Evolutionary conservation across 805 yeast species (phyloP).

Genomic region (Kodamaea neixiangensis): DNA sequence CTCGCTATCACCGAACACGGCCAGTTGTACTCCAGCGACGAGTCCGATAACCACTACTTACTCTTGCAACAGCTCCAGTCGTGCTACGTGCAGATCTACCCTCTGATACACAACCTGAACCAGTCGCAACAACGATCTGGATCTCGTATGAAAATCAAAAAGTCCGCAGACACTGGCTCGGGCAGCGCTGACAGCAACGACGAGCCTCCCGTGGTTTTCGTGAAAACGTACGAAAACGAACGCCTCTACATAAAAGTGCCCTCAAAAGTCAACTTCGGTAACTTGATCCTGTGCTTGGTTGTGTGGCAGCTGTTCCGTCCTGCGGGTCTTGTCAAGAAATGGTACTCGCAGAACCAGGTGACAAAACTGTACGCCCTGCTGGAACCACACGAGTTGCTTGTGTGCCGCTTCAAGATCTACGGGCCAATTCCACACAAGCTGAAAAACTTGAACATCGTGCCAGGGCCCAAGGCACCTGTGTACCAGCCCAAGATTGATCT

Average conservation of each 20-base stretch:
- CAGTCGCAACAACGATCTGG: neutral
- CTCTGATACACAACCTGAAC: slow-evolving; percentile 15
- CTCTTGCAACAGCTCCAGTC: slow-evolving; percentile 39
- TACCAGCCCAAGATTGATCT: slow-evolving; percentile 21
- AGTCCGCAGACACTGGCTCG: neutral
- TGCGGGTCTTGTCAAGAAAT: slow-evolving; percentile 55
- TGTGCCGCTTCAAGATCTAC: slow-evolving; percentile 64
- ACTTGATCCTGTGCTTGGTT: slow-evolving; percentile 45
- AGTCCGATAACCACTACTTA: slow-evolving; percentile 28
- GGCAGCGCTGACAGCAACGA: slow-evolving; percentile 13
- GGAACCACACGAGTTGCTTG: slow-evolving; percentile 46
- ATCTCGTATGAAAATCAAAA: slow-evolving; percentile 2
- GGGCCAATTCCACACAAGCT: slow-evolving; percentile 57
- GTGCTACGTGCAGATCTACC: slow-evolving; percentile 39
- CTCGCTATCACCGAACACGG: slow-evolving; percentile 36
- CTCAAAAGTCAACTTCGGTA: slow-evolving; percentile 40
- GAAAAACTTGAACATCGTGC: slow-evolving; percentile 36
- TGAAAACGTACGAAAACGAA: slow-evolving; percentile 42
- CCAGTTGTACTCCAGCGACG: slow-evolving; percentile 34
- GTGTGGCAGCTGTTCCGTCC: slow-evolving; percentile 61
- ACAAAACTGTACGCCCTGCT: slow-evolving; percentile 20
- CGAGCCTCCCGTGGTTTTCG: slow-evolving; percentile 41
- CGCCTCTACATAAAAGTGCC: slow-evolving; percentile 39
- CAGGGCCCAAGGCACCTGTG: slow-evolving; percentile 41
- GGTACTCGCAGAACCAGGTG: slow-evolving; percentile 46